Evolutionary conservation across 1,284 basidiomycete species (phyloP).

Genomic region (Pseudozyma sp.): DNA sequence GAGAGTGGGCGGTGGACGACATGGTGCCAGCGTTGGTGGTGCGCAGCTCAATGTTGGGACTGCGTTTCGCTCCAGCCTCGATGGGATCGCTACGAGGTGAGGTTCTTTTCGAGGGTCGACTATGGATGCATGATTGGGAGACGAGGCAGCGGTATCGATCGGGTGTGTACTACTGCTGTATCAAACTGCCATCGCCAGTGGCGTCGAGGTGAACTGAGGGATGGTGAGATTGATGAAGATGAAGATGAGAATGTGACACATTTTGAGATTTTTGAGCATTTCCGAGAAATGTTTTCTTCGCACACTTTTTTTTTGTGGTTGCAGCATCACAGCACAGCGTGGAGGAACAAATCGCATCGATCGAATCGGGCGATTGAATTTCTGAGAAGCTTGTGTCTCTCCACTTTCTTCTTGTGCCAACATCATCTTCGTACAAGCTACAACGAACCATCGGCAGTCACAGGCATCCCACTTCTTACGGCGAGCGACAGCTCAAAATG

Average conservation of each 20-base stretch:
- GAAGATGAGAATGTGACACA: conserved; percentile 8
- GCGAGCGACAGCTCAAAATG: conserved; percentile 6
- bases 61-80: neutral
- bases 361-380: conserved; percentile 7
- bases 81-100: too few relatives aligned
- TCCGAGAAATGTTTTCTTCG: conserved; percentile 26
- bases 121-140: too few relatives aligned
- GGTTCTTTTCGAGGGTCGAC: too few relatives aligned
- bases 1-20: conserved; percentile 51
- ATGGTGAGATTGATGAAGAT: neutral
- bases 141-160: neutral
- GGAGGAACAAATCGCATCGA: conserved; percentile 26
- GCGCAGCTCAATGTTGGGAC: neutral
- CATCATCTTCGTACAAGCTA: conserved; percentile 5
- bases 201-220: neutral
- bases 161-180: neutral
- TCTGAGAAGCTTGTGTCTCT: neutral
- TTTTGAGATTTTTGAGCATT: conserved; percentile 7
- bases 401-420: conserved; percentile 11
- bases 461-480: neutral
- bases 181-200: neutral
- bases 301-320: conserved; percentile 9
- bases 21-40: conserved; percentile 8
- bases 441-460: neutral
- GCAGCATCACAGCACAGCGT: conserved; percentile 8